Base-by-base conservation (phyloP, 1,139 yeast species). In the Sugiyamaella xylanicola region DNA sequence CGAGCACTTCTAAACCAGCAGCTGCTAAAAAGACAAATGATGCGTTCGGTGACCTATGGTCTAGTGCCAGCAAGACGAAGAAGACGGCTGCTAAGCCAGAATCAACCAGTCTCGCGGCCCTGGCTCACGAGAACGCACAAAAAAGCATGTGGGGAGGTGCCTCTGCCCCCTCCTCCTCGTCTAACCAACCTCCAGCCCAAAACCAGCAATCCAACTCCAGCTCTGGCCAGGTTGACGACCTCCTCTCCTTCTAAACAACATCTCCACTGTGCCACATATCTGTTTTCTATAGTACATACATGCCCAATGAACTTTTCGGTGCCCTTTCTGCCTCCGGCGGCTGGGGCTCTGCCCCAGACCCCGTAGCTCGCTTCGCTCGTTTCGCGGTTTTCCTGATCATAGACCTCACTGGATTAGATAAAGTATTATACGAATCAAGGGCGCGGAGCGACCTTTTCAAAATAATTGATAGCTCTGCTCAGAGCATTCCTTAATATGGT, bases 31-130 rank as follows among this genome's bases (percentile, higher is more conserved):
- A 25, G 29, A 9, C 78, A 48, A 78, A 75, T 59, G 96, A 89
- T 71, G 95, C 95, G 0, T 91, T 91, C 71, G 87, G 95, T 36
- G 85, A 90, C 17, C 77, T 91, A 63, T 88, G 93, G 76, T 77
- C 85, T 16, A 73, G 85, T 17, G 95, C 96, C 17, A 56, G 72
- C 2, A 83, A 86, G 66, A 71, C 85, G 22, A 76, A 75, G 59
- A 67, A 57, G 16, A 56, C 53, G 17, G 15, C 53, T 1, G 46
- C 58, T 8, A 55, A 58, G 17, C 29, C 59, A 15, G 57, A 54
- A 0, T 44, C 59, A 19, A 49, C 59, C 21, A 63, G 62, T 51
- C 63, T 69, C 48, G 69, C 71, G 3, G 50, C 62, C 35, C 60
- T 70, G 29, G 72, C 72, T 29, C 70, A 69, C 55, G 64, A 68